Evolutionary conservation across 345 rosid genomes (phyloP), one percentile per base, ranked within the genome.

Genomic region (Bruguiera parviflora): DNA sequence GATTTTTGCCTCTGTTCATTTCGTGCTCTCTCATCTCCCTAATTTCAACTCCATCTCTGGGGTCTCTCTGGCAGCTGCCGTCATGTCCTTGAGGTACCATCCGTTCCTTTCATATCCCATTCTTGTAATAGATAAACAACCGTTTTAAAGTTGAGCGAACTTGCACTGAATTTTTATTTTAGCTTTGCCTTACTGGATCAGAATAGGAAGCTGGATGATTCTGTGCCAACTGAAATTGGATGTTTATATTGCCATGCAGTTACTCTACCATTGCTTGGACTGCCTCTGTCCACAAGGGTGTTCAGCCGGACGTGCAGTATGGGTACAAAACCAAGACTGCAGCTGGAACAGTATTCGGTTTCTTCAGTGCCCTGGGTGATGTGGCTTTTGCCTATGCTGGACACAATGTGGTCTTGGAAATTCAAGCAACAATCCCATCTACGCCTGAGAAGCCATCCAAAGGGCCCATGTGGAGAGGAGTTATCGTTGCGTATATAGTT

Each of bases 351-450:
- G 63, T 71, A 2, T 76, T 76, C 49, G 51, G 67, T 35, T 76
- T 76, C 62, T 67, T 76, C 49, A 66, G 69, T 55, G 80, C 76
- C 3, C 39, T 76, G 31, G 80, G 80, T 0, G 76, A 71, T 15
- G 80, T 76, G 29, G 80, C 80, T 31, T 76, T 76, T 58, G 80
- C 80, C 19, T 76, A 76, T 37, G 80, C 80, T 13, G 80, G 80
- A 15, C 80, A 76, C 69, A 76, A 76, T 32, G 80, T 76, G 61
- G 80, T 76, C n/a, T 63, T 76, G 57, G 80, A 76, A 69, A 76
- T 76, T 67, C 80, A 76, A 52, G 80, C 80, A 62, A 76, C 80
- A n/a, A 71, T 76, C 29, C 80, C 80, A 32, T 76, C 80, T 0
- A 62, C 80, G 5, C 80, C 80, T 7, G 80, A 71, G 69, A 71